Conservation (phyloP, 192 early-diverging fungal species). For the Umbelopsis sp. region DNA sequence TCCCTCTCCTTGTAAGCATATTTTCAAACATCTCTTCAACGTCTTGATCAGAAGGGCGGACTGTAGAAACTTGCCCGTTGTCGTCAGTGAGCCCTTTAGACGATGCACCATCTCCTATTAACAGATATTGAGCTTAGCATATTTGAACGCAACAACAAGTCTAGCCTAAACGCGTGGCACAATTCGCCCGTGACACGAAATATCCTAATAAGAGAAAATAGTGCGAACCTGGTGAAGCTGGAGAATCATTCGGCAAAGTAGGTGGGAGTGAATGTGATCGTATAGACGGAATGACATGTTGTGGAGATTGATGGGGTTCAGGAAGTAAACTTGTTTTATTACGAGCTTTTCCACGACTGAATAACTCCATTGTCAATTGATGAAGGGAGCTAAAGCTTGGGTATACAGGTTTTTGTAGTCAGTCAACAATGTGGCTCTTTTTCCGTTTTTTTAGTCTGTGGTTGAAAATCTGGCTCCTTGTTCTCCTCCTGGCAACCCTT, state of each 20-base stretch:
- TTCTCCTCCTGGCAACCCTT: not conserved
- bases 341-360: constrained; percentile 16
- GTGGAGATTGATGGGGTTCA: not conserved
- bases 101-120: not conserved
- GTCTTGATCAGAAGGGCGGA: constrained; percentile 44
- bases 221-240: not conserved
- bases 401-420: no score
- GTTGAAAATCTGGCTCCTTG: constrained; percentile 14
- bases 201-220: not conserved
- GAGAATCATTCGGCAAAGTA: not conserved
- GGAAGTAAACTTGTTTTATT: not conserved
- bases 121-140: not conserved
- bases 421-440: no score
- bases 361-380: constrained; percentile 4
- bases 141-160: not conserved
- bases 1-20: constrained; percentile 58
- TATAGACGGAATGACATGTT: not conserved
- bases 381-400: not conserved
- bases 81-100: not conserved
- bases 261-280: constrained; percentile 1
- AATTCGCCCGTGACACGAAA: constrained; percentile 11
- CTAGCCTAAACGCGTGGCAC: not conserved
- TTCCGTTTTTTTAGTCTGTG: not conserved
- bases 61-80: not conserved
- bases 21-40: constrained; percentile 57